Evolutionary conservation across 306 rosid species (phyloP).

Genomic region (Casuarina cunninghamiana): DNA sequence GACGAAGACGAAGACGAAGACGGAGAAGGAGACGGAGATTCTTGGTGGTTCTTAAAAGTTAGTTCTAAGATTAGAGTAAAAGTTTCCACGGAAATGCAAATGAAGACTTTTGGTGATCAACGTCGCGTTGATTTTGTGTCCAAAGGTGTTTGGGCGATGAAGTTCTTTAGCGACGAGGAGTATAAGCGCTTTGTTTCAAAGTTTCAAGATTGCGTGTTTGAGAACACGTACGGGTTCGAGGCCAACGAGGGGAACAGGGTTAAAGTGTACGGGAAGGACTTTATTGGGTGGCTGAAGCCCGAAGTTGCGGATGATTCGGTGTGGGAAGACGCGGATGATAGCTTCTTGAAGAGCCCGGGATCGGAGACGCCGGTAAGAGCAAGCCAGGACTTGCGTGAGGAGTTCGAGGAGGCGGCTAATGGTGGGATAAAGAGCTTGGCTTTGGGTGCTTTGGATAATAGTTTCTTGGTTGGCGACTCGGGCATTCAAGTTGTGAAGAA

Average conservation of each 20-base stretch:
- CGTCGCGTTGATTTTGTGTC: slow-evolving; percentile 85
- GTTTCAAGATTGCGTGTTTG: slow-evolving; percentile 70
- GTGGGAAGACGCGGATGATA: slow-evolving; percentile 92
- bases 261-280: slow-evolving; percentile 88
- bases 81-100: slow-evolving; percentile 56
- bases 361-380: slow-evolving; percentile 53
- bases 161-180: slow-evolving; percentile 60
- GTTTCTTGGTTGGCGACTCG: slow-evolving; percentile 79
- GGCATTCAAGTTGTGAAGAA: slow-evolving; percentile 97
- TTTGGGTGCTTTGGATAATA: slow-evolving; percentile 89
- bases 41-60: slow-evolving; percentile 72
- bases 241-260: slow-evolving; percentile 70
- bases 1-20: slow-evolving; percentile 47
- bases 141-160: slow-evolving; percentile 92
- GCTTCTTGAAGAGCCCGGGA: slow-evolving; percentile 59
- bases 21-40: slow-evolving; percentile 37
- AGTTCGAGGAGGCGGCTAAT: slow-evolving; percentile 87
- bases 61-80: slow-evolving; percentile 58
- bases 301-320: slow-evolving; percentile 85
- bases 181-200: slow-evolving; percentile 50
- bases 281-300: slow-evolving; percentile 85
- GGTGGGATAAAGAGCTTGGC: slow-evolving; percentile 93
- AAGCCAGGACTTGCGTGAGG: slow-evolving; percentile 70
- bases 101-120: slow-evolving; percentile 65
- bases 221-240: slow-evolving; percentile 68